Conservation (phyloP, 305 asterid species). For the Fraxinus ornus region DNA sequence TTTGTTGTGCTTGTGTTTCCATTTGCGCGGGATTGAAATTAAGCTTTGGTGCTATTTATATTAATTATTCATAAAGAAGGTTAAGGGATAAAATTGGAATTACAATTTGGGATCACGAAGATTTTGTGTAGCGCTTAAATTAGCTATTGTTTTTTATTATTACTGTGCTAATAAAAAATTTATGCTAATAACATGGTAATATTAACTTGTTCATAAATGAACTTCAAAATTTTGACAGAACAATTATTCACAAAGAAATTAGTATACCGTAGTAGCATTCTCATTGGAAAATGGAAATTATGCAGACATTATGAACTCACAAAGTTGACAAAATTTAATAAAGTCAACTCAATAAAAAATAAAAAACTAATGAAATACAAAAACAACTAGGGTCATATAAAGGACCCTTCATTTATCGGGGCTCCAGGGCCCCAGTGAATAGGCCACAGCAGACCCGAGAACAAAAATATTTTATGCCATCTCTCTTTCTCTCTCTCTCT, state of each 20-base stretch:
- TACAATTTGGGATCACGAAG: not conserved
- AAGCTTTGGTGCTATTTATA: not conserved
- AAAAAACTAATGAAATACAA: not conserved
- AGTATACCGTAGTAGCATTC: not conserved
- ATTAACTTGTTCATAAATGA: not conserved
- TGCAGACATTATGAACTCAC: not conserved
- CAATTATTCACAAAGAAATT: not conserved
- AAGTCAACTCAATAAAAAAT: not conserved
- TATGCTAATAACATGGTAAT: not conserved
- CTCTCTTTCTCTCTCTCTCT: not conserved
- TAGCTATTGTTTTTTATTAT: not conserved
- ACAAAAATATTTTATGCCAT: not conserved
- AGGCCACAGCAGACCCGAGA: not conserved
- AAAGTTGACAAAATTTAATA: not conserved
- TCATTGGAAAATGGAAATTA: not conserved
- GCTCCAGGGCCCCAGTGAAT: not conserved
- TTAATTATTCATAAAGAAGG: not conserved
- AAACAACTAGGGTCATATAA: not conserved
- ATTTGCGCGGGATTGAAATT: constrained; percentile 4
- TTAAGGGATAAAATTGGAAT: not conserved
- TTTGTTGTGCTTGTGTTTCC: constrained; percentile 24
- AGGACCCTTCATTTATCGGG: not conserved
- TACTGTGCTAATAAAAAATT: not conserved
- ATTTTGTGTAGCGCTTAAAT: not conserved
- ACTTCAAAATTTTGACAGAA: not conserved